Conservation (phyloP, 345 rosid genomes). For the Cardamine occulta region DNA sequence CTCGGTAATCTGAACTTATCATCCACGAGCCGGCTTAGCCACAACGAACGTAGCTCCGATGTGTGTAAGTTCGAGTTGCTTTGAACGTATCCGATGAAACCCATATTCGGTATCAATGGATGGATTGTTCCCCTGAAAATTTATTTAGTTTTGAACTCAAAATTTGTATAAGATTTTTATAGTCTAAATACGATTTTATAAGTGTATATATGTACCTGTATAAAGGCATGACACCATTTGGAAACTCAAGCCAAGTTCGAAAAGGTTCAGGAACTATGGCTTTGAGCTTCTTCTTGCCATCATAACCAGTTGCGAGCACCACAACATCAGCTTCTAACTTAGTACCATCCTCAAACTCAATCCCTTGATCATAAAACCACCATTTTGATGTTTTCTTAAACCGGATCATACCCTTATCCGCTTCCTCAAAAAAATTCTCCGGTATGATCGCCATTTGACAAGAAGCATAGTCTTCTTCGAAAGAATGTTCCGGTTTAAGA, state of each 20-base stretch:
- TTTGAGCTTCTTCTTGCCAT: slow-evolving; percentile 78
- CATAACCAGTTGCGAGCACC: slow-evolving; percentile 78
- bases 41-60: slow-evolving; percentile 73
- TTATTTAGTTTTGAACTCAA: neutral
- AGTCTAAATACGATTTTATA: neutral
- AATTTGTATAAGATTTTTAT: neutral
- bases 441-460: slow-evolving; percentile 96
- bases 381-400: slow-evolving; percentile 73
- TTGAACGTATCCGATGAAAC: slow-evolving; percentile 74
- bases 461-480: slow-evolving; percentile 90
- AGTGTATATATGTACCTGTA: slow-evolving; percentile 55
- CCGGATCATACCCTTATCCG: slow-evolving; percentile 73
- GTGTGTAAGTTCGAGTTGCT: slow-evolving; percentile 80
- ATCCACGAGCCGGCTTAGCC: slow-evolving; percentile 65
- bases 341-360: slow-evolving; percentile 69
- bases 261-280: slow-evolving; percentile 82
- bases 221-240: slow-evolving; percentile 68
- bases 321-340: slow-evolving; percentile 77
- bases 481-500: slow-evolving; percentile 80
- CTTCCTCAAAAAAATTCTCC: slow-evolving; percentile 73
- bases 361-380: slow-evolving; percentile 75
- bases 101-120: slow-evolving; percentile 85
- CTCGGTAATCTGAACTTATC: slow-evolving; percentile 69
- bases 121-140: slow-evolving; percentile 73
- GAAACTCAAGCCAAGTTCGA: slow-evolving; percentile 57